Evolutionary conservation across 2,329 filamentous ascomycete genomes (phyloP).

Genomic region (Sclerotinia subarctica): DNA sequence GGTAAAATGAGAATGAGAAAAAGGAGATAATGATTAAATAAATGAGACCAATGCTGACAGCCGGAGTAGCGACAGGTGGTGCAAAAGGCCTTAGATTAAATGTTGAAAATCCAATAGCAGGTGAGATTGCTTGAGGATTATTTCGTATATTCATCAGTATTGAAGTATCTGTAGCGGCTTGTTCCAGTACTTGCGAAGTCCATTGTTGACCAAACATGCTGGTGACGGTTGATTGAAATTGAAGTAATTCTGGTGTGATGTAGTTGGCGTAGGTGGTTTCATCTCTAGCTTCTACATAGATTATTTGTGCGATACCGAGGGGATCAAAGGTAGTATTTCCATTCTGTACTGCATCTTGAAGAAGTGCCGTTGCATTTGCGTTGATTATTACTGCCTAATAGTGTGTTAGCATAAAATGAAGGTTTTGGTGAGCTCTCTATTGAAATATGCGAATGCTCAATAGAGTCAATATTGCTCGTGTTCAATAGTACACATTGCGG

Average conservation of each 20-base stretch:
- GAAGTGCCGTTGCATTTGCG: constrained; percentile 56
- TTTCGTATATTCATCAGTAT: constrained; percentile 44
- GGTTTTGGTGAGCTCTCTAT: too few relatives aligned
- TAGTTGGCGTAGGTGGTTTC: constrained; percentile 52
- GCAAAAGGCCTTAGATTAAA: constrained; percentile 59
- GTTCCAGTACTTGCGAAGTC: constrained; percentile 30
- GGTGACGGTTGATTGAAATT: constrained; percentile 6
- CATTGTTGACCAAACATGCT: constrained; percentile 12
- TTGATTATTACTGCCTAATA: constrained; percentile 57
- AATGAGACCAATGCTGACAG: constrained; percentile 61
- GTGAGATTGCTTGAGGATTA: constrained; percentile 52
- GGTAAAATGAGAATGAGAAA: constrained; percentile 64
- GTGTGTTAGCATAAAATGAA: background rate
- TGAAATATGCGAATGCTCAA: too few relatives aligned
- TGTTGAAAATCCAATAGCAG: constrained; percentile 53
- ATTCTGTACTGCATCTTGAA: constrained; percentile 51
- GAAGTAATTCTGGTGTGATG: constrained; percentile 45
- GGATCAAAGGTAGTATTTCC: constrained; percentile 60
- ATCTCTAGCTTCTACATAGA: constrained; percentile 55
- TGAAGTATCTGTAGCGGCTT: constrained; percentile 34
- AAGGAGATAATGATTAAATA: constrained; percentile 62
- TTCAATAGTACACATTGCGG: background rate
- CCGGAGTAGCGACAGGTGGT: constrained; percentile 52
- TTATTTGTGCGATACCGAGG: constrained; percentile 53
- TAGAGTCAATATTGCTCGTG: background rate